Evolutionary conservation across 208 protist genomes (phyloP).

Genomic region (Naegleria lovaniensis): DNA sequence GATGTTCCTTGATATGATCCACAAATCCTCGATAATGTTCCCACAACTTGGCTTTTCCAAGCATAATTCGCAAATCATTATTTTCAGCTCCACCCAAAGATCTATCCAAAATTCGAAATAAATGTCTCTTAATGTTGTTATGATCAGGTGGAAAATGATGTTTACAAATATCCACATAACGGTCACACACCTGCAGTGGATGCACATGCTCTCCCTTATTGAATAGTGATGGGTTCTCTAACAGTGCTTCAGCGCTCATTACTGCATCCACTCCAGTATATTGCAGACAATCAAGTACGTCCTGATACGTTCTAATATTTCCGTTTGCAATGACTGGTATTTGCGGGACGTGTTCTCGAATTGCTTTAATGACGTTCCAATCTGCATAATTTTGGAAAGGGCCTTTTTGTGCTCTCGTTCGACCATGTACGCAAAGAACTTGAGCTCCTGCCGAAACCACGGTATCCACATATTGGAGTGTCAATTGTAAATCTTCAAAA

Average conservation of each 20-base stretch:
- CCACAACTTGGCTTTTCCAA: not conserved
- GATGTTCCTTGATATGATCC: not conserved
- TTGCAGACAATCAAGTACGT: conserved; percentile 52
- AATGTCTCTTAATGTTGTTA: not conserved
- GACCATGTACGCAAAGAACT: conserved; percentile 71
- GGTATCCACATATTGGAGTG: conserved; percentile 73
- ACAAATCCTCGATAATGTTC: not conserved
- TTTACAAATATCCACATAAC: not conserved
- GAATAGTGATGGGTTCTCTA: conserved; percentile 73
- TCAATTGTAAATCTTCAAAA: conserved; percentile 67
- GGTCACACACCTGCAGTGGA: not conserved
- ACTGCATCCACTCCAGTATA: conserved; percentile 61
- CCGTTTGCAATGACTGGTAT: conserved; percentile 77
- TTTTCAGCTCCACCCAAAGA: not conserved
- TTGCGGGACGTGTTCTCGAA: conserved; percentile 47
- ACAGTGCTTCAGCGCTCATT: conserved; percentile 75
- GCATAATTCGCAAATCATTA: not conserved
- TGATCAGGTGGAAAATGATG: not conserved
- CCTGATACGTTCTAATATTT: conserved; percentile 63
- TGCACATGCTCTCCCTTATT: not conserved
- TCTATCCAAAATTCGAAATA: not conserved
- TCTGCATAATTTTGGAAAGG: conserved; percentile 50
- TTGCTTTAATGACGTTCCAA: conserved; percentile 55
- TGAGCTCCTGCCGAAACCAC: conserved; percentile 66
- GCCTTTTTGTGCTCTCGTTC: conserved; percentile 67